These are phyloP conservation scores for Entoloma clypeatum DNA, from an alignment of 1,284 basidiomycete genomes.

Conservation along the genomic window DNA sequence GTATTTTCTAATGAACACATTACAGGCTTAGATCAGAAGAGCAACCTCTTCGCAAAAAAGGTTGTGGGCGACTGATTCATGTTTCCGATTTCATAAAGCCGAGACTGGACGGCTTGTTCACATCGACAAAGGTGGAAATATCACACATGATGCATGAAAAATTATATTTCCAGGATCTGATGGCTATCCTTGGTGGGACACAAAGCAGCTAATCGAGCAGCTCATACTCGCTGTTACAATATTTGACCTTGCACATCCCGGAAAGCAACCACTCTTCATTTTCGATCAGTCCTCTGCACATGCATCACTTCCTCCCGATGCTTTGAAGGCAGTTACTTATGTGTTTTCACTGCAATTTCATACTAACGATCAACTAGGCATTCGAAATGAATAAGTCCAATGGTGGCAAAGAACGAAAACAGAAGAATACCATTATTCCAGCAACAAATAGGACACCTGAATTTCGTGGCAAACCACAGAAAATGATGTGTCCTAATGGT, in stretches of 20 bases:
- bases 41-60: slow-evolving; percentile 16
- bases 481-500: slow-evolving; percentile 2
- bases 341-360: no score
- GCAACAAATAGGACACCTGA: slow-evolving; percentile 3
- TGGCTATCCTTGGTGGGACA: slow-evolving; percentile 8
- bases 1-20: no score
- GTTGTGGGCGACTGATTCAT: slow-evolving; percentile 19
- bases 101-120: no score
- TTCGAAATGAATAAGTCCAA: slow-evolving; percentile 2
- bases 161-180: slow-evolving; percentile 8
- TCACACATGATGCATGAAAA: slow-evolving; percentile 4
- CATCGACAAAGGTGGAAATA: no score
- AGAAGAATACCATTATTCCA: slow-evolving; percentile 13
- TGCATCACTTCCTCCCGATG: slow-evolving; percentile 9
- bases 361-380: no score
- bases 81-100: slow-evolving; percentile 19
- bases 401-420: neutral
- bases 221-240: neutral
- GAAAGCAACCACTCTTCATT: slow-evolving; percentile 7
- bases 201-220: slow-evolving; percentile 5
- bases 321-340: no score
- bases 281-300: slow-evolving; percentile 13
- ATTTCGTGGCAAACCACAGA: no score
- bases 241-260: slow-evolving; percentile 12
- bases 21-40: slow-evolving; percentile 8